Percentiles rank a stretch among this genome's conserved stretches.
These are phyloP conservation scores for Venturia carpophila DNA, from an alignment of 2,329 filamentous ascomycete species.

Conservation along the genomic window DNA sequence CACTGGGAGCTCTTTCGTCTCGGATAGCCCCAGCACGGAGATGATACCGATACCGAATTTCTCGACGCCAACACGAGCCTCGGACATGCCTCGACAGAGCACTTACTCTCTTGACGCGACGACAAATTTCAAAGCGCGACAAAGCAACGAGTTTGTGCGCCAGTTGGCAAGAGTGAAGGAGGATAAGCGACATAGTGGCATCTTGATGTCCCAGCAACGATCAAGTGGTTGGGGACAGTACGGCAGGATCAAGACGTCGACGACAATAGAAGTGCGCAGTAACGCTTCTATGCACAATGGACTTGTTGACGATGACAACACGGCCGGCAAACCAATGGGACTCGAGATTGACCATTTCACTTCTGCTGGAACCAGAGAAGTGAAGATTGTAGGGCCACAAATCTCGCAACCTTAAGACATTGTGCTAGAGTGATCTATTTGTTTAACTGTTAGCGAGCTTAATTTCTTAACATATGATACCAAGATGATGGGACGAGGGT, in stretches of 20 bases:
- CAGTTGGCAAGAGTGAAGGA: not conserved
- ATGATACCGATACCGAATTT: not conserved
- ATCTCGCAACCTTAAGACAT: not conserved
- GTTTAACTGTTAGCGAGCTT: not conserved
- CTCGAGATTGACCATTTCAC: not conserved
- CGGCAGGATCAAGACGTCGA: not conserved
- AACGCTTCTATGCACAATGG: not conserved
- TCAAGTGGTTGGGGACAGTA: not conserved
- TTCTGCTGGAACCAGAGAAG: not conserved
- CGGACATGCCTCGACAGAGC: not conserved
- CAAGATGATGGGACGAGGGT: slow-evolving; percentile 1
- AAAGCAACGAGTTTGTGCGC: not conserved
- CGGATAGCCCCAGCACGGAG: not conserved
- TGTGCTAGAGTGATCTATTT: not conserved
- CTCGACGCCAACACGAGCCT: not conserved
- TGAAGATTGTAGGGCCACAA: slow-evolving; percentile 8
- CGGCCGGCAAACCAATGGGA: slow-evolving; percentile 2
- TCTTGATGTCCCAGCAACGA: not conserved
- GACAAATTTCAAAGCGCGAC: not conserved
- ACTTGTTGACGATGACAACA: not conserved
- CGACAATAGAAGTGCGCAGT: slow-evolving; percentile 6
- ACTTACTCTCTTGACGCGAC: not conserved
- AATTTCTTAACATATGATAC: not conserved
- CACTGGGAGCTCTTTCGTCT: not conserved
- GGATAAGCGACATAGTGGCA: slow-evolving; percentile 1